Conservation (phyloP, 371 early-diverging fungal genomes). For the Rhizopus stolonifer region DNA sequence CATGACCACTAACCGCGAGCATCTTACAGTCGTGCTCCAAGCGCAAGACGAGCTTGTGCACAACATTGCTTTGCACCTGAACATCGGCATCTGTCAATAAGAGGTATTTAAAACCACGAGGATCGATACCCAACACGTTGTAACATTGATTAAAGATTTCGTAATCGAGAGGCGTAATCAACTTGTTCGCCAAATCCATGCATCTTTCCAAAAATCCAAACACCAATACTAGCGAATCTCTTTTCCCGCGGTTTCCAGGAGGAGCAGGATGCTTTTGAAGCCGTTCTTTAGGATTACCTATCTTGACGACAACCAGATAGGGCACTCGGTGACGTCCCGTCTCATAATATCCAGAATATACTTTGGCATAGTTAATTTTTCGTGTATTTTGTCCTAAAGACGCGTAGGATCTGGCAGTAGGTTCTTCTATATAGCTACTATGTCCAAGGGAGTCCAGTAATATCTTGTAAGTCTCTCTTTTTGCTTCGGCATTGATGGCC, state of each 20-base stretch:
- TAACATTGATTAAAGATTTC: slow-evolving; percentile 49
- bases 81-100: slow-evolving; percentile 49
- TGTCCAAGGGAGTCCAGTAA: slow-evolving; percentile 44
- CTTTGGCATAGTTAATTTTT: slow-evolving; percentile 39
- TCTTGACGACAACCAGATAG: slow-evolving; percentile 45
- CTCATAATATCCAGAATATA: slow-evolving; percentile 49
- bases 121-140: slow-evolving; percentile 47
- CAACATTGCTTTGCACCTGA: slow-evolving; percentile 38
- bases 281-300: slow-evolving; percentile 33
- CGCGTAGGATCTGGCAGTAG: slow-evolving; percentile 31
- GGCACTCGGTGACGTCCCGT: slow-evolving; percentile 50
- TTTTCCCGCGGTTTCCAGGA: slow-evolving; percentile 49
- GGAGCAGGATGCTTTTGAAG: slow-evolving; percentile 13
- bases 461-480: slow-evolving; percentile 31
- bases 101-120: slow-evolving; percentile 46
- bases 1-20: slow-evolving; percentile 50
- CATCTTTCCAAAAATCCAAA: slow-evolving; percentile 49
- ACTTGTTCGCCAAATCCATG: slow-evolving; percentile 38
- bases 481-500: slow-evolving; percentile 19
- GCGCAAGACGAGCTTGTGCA: slow-evolving; percentile 30
- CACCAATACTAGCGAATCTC: slow-evolving; percentile 42
- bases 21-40: slow-evolving; percentile 39
- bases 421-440: slow-evolving; percentile 37
- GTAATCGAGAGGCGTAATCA: slow-evolving; percentile 46
- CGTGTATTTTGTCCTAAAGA: slow-evolving; percentile 38